These are phyloP conservation scores for Scorias spongiosa DNA, from an alignment of 2,329 filamentous ascomycete species.

Conservation along the genomic window DNA sequence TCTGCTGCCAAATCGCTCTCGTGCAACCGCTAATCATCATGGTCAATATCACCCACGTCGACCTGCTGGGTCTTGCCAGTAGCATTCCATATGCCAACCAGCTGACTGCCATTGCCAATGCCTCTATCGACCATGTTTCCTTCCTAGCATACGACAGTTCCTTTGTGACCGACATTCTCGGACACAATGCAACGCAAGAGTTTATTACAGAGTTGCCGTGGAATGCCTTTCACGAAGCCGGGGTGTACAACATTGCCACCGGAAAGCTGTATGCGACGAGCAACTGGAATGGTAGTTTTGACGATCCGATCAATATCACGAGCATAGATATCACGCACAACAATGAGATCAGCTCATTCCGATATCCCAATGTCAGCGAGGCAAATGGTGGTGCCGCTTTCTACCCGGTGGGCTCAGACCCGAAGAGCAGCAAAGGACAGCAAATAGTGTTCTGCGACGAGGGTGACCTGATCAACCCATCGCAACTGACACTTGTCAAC, in stretches of 20 bases:
- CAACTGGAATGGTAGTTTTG: conserved; percentile 20
- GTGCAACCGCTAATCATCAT: conserved; percentile 6
- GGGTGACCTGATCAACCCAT: conserved; percentile 13
- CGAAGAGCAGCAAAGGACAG: conserved; percentile 17
- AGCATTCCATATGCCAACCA: conserved; percentile 18
- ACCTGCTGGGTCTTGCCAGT: conserved; percentile 16
- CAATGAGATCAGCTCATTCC: conserved; percentile 13
- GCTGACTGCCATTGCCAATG: conserved; percentile 14
- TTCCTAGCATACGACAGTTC: conserved; percentile 16
- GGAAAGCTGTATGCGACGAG: conserved; percentile 29
- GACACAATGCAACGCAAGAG: conserved; percentile 15
- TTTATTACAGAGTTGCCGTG: conserved; percentile 13
- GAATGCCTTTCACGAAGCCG: conserved; percentile 26
- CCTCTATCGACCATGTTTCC: conserved; percentile 15
- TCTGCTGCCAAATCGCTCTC: no score
- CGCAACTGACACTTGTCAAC: conserved; percentile 15
- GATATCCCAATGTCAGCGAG: conserved; percentile 14
- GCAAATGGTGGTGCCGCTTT: conserved; percentile 18
- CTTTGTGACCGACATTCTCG: conserved; percentile 18
- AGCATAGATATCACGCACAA: conserved; percentile 16
- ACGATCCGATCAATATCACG: conserved; percentile 22
- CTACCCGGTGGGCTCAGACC: conserved; percentile 17
- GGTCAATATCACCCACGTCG: conserved; percentile 21
- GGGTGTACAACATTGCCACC: conserved; percentile 19
- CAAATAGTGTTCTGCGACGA: conserved; percentile 21